Evolutionary conservation across 192 early-diverging fungal genomes (phyloP), one percentile per base, ranked within the genome.

Genomic region (Podila epicladia): DNA sequence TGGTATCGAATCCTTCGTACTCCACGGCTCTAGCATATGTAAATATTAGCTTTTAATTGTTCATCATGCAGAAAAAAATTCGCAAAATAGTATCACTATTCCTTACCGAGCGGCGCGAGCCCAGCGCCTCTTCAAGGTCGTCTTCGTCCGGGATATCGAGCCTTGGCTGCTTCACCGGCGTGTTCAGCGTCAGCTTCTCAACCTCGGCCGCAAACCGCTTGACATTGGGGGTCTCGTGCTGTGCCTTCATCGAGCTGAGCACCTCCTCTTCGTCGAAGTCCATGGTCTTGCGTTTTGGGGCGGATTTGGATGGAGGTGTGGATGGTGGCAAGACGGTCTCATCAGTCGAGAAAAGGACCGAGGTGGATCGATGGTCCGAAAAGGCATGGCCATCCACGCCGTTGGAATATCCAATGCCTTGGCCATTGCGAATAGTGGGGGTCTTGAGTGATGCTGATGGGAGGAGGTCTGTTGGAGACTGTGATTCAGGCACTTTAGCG

Each of bases 191-290:
- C 35, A 80, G 35, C 20, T 69, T 72, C n/a, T 73, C 64, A 57
- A 80, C 77, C 8, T 60, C 71, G 7, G 77, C 77, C 4, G 77
- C 77, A 73, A 80, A 80, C 66, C 72, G 72, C 45, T 80, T 80
- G 62, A 65, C 77, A 0, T 71, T 68, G 12, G 41, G 65, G 0
- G 77, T 41, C 32, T 78, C 69, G 9, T 68, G 64, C 24, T 32
- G 50, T 31, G 41, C 31, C 24, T 66, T 22, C 26, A 68, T 19
- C 6, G 65, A 61, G 49, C 70, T 72, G 7, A 41, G 32, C 2
- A 32, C 50, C 6, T 32, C 57, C 2, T 64, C 65, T 2, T 61
- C 67, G 13, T 69, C 67, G 64, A 73, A 67, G 35, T 64, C 70
- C 15, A 61, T 59, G 1, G 66, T 69, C 59, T 80, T 80, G 41